Evolutionary conservation across 208 protist genomes (phyloP).

Genomic region (Trypanosoma avium): DNA sequence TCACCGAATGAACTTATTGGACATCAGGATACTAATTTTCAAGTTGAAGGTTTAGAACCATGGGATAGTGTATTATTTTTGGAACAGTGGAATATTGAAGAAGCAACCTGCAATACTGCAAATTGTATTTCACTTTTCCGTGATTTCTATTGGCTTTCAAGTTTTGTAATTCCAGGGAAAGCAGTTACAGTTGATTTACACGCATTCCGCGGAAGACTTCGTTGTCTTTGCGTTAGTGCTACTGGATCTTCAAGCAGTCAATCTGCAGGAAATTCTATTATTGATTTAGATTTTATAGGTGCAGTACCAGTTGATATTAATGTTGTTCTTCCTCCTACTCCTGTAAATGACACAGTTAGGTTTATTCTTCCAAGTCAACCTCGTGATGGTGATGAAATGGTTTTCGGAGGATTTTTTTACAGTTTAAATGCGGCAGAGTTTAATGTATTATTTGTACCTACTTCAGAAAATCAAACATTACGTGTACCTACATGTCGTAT

Average conservation of each 20-base stretch:
- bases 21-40: conserved; percentile 8
- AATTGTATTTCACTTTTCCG: conserved; percentile 1
- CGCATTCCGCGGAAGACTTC: background rate
- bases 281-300: background rate
- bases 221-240: conserved; percentile 12
- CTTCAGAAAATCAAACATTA: background rate
- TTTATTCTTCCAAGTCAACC: conserved; percentile 1
- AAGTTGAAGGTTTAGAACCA: background rate
- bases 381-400: conserved; percentile 7
- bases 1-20: conserved; percentile 3
- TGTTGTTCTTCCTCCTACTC: conserved; percentile 5
- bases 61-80: conserved; percentile 6
- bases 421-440: background rate
- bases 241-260: background rate
- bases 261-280: background rate
- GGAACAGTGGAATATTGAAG: background rate
- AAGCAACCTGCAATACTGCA: background rate
- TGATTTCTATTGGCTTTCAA: background rate
- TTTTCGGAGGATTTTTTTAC: conserved; percentile 4
- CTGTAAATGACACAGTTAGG: conserved; percentile 7
- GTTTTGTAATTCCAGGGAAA: background rate
- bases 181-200: conserved; percentile 2
- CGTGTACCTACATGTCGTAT: conserved; percentile 8
- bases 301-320: conserved; percentile 5
- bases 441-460: conserved; percentile 7